Base-by-base conservation (phyloP, 768 basidiomycete species). In the Amanita rubescens region DNA sequence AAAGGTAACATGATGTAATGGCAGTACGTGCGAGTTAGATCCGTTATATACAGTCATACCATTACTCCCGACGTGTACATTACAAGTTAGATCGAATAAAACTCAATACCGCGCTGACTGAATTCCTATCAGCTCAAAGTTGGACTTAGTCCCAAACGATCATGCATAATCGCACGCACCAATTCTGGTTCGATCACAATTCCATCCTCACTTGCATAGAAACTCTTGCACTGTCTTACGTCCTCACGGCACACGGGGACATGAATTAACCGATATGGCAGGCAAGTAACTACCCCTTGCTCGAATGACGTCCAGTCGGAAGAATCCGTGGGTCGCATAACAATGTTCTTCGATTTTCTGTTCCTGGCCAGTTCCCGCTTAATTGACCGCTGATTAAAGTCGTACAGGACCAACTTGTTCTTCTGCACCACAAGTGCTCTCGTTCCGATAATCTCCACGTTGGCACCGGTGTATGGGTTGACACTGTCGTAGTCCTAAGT, bases 361-460 rank as follows among this genome's bases (percentile, higher is more conserved):
- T 19, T 33, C 14, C 20, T 37, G 37, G 27, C 51, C 17, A 41
- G 17, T 17, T 45, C 43, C 17, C 7, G 27, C 34, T 34, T 45
- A 33, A 53, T 53, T 15, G 9, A 17, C 22, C 30, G 34, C 20
- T 45, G 51, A 22, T 53, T 53, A 42, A 53, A 45, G 9, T 53
- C 51, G 32, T 53, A 53, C 17, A 53, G 15, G 17, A 17, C 33
- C 43, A 43, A 35, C 25, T 15, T 37, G 42, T 44, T 25, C 24
- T 17, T 27, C 34, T 50, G 11, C 25, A 53, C 35, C 58, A 67
- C 41, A 56, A 69, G 54, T 70, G 73, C 79, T 51, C 70, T 72
- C 22, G 69, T 70, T 22, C 80, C 81, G 58, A 71, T 72, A 24
- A 81, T 73, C 5, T 65, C 64, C 30, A 79, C 59, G 8, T 37